phyloP scores from a whole-genome alignment of 1,284 basidiomycete genomes.

The Mycosarcoma maydis region DNA sequence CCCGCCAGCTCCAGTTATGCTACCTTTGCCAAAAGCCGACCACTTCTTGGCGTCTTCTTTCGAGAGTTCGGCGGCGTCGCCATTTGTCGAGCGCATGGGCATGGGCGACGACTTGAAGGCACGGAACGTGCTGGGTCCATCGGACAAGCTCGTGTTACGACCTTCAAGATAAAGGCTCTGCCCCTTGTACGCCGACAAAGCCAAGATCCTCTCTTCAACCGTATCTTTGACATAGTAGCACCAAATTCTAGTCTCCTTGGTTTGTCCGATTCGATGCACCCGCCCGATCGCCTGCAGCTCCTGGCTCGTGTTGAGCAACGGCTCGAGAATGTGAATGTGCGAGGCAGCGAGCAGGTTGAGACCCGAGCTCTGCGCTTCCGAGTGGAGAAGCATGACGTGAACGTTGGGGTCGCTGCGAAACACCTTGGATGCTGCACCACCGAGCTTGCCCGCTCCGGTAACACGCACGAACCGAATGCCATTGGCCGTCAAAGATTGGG shows the following conservation, averaged over 20 bases:
- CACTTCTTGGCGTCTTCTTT: constrained; percentile 31
- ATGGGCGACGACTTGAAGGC: constrained; percentile 2
- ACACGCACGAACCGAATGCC: constrained; percentile 50
- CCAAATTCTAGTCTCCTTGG: constrained; percentile 52
- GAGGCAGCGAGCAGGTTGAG: constrained; percentile 59
- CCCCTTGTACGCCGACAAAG: constrained; percentile 41
- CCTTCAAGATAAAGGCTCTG: constrained; percentile 52
- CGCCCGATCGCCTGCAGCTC: constrained; percentile 64
- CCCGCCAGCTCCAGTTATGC: constrained; percentile 6
- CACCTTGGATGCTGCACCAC: constrained; percentile 25
- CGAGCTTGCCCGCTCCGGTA: constrained; percentile 44
- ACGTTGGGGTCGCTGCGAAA: constrained; percentile 48
- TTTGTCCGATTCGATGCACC: constrained; percentile 63
- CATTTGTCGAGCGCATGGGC: constrained; percentile 7
- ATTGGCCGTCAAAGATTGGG: constrained; percentile 56
- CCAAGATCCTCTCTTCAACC: constrained; percentile 59
- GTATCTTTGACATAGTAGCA: constrained; percentile 60
- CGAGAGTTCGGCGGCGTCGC: constrained; percentile 20
- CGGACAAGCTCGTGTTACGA: constrained; percentile 22
- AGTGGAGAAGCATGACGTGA: constrained; percentile 61
- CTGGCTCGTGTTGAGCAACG: constrained; percentile 56
- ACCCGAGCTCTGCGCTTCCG: constrained; percentile 61
- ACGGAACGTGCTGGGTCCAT: neutral
- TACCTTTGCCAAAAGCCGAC: constrained; percentile 25
- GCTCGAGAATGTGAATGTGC: constrained; percentile 61